A percentile compares a stretch with the other conserved stretches of the same genome.
These are phyloP conservation scores for Bipolaris bicolor DNA, from an alignment of 2,329 filamentous ascomycete species.

Conservation along the genomic window DNA sequence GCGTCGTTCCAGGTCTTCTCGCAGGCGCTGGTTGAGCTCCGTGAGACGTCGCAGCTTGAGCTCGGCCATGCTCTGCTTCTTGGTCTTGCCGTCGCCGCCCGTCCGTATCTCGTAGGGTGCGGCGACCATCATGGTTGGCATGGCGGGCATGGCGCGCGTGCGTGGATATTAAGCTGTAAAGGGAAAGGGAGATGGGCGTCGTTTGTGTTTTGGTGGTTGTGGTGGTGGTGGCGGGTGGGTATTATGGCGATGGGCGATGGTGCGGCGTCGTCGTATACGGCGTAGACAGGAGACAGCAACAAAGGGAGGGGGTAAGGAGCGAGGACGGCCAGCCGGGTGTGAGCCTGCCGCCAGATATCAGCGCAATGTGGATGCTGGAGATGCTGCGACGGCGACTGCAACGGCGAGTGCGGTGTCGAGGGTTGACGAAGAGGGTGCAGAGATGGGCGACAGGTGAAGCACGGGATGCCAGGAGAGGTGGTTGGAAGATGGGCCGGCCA, in stretches of 20 bases:
- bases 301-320: slow-evolving; percentile 41
- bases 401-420: slow-evolving; percentile 6
- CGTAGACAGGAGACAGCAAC: slow-evolving; percentile 32
- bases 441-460: slow-evolving; percentile 30
- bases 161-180: slow-evolving; percentile 14
- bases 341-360: slow-evolving; percentile 34
- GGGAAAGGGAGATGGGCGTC: neutral
- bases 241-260: slow-evolving; percentile 15
- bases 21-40: slow-evolving; percentile 93
- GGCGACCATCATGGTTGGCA: slow-evolving; percentile 59
- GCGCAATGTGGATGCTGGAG: slow-evolving; percentile 33
- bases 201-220: slow-evolving; percentile 6
- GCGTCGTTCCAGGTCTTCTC: slow-evolving; percentile 94
- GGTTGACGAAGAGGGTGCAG: slow-evolving; percentile 29
- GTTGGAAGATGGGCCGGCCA: slow-evolving; percentile 23
- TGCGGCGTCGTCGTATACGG: slow-evolving; percentile 28
- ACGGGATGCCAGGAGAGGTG: slow-evolving; percentile 22
- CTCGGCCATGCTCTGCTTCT: slow-evolving; percentile 99
- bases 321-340: slow-evolving; percentile 39
- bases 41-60: slow-evolving; percentile 95
- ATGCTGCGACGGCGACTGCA: slow-evolving; percentile 21
- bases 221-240: slow-evolving; percentile 12
- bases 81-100: slow-evolving; percentile 75
- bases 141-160: slow-evolving; percentile 34
- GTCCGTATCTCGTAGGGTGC: slow-evolving; percentile 70